A percentile compares a stretch with the other conserved stretches of the same genome.
Evolutionary conservation across 2,329 filamentous ascomycete genomes (phyloP).

Genomic region (Claviceps cyperi): DNA sequence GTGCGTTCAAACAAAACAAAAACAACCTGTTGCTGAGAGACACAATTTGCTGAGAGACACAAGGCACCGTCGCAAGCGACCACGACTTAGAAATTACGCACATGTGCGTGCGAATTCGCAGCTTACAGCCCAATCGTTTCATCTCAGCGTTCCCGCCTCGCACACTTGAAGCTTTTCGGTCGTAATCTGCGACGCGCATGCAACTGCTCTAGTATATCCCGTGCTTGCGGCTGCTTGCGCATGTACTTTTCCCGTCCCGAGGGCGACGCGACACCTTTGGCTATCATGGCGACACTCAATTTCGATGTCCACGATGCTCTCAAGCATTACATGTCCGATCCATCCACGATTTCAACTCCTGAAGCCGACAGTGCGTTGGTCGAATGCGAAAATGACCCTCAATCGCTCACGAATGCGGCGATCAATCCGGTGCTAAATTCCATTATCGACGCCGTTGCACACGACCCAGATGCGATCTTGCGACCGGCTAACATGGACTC

Average conservation of each 20-base stretch:
- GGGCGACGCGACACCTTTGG: constrained; percentile 13
- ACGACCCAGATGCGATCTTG: constrained; percentile 78
- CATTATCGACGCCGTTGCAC: constrained; percentile 82
- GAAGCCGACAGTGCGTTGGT: constrained; percentile 73
- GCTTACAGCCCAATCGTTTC: not conserved
- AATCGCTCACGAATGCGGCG: constrained; percentile 61
- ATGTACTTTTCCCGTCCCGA: constrained; percentile 5
- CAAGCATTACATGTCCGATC: constrained; percentile 93
- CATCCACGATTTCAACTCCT: constrained; percentile 63
- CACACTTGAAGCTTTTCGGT: not conserved
- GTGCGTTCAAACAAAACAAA: constrained; percentile 19
- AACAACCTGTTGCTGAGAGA: constrained; percentile 15
- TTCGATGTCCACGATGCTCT: constrained; percentile 96
- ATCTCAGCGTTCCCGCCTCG: not conserved
- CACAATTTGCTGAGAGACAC: constrained; percentile 4
- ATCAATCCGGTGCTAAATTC: constrained; percentile 80
- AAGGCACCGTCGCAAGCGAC: not conserved
- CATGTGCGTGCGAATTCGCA: not conserved
- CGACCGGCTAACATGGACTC: constrained; percentile 76
- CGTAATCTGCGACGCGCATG: not conserved
- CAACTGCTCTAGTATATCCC: not conserved
- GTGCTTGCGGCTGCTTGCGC: not conserved
- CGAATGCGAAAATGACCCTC: constrained; percentile 86
- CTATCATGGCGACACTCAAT: constrained; percentile 56
- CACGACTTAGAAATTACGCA: not conserved